Evolutionary conservation across 1,284 basidiomycete species (phyloP).

Genomic region (Tilletia setariae): DNA sequence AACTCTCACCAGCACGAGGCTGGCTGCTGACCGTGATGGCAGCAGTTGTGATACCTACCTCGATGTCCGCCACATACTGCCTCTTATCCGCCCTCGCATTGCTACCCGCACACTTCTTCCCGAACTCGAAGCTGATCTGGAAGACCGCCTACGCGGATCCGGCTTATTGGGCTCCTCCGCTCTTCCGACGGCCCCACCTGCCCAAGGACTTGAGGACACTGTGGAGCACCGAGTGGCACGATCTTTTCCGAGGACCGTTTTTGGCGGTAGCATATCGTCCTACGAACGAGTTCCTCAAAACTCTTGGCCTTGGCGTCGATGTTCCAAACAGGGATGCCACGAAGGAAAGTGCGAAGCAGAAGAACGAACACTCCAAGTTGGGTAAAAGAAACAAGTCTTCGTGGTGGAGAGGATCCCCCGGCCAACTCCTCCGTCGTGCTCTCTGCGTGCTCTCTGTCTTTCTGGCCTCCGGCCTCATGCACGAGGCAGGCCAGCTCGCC

Average conservation of each 20-base stretch:
- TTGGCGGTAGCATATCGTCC: not conserved
- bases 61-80: slow-evolving; percentile 3
- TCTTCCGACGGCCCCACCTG: not conserved
- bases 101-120: slow-evolving; percentile 3
- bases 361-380: not conserved
- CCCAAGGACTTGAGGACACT: not conserved
- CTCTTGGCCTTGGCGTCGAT: not conserved
- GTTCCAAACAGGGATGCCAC: not conserved
- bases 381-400: slow-evolving; percentile 2
- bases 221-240: slow-evolving; percentile 3
- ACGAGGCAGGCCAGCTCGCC: slow-evolving; percentile 25
- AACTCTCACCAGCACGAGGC: not conserved
- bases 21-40: not conserved
- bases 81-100: slow-evolving; percentile 2
- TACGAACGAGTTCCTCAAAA: not conserved
- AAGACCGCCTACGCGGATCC: not conserved
- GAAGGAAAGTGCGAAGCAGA: not conserved
- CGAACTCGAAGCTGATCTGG: slow-evolving; percentile 1
- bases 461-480: slow-evolving; percentile 26
- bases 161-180: not conserved
- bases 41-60: not conserved
- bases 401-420: slow-evolving; percentile 14
- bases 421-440: not conserved
- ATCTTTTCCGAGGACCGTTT: not conserved
- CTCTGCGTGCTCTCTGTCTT: slow-evolving; percentile 23